phyloP scores from a whole-genome alignment of 129 eudicot genomes.

The Centrapalus pauciflorus region DNA sequence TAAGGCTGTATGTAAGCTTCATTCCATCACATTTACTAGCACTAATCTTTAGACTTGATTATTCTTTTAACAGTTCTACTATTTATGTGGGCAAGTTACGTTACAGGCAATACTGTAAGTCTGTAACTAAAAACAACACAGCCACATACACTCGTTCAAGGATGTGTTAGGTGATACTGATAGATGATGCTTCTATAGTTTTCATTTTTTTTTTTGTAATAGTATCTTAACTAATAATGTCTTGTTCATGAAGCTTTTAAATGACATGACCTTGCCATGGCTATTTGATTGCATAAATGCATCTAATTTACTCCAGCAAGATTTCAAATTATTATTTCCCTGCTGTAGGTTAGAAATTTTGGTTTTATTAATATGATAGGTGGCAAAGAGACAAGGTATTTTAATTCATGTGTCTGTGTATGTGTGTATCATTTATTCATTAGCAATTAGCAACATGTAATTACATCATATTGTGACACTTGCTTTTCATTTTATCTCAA shows the following conservation, averaged over 20 bases:
- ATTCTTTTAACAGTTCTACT: neutral
- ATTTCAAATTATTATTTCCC: too few species aligned
- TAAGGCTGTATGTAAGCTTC: constrained; percentile 63
- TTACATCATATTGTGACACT: neutral
- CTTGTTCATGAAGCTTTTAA: neutral
- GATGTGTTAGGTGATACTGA: neutral
- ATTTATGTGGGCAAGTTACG: neutral
- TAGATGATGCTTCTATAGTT: neutral
- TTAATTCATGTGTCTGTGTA: too few species aligned
- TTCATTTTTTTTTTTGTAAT: neutral
- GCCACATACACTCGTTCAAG: neutral
- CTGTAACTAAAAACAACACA: too few species aligned
- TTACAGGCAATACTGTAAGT: neutral
- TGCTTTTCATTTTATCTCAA: neutral
- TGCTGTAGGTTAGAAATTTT: too few species aligned
- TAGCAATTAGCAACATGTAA: neutral
- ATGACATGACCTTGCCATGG: too few species aligned
- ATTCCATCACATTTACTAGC: neutral
- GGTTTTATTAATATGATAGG: too few species aligned
- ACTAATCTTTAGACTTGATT: neutral
- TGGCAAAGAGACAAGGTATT: too few species aligned
- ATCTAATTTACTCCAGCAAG: neutral
- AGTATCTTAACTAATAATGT: neutral
- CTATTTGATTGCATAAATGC: neutral
- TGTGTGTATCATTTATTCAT: neutral